phyloP scores from a whole-genome alignment of 2,329 filamentous ascomycete species.

The Aspergillus sergii region DNA sequence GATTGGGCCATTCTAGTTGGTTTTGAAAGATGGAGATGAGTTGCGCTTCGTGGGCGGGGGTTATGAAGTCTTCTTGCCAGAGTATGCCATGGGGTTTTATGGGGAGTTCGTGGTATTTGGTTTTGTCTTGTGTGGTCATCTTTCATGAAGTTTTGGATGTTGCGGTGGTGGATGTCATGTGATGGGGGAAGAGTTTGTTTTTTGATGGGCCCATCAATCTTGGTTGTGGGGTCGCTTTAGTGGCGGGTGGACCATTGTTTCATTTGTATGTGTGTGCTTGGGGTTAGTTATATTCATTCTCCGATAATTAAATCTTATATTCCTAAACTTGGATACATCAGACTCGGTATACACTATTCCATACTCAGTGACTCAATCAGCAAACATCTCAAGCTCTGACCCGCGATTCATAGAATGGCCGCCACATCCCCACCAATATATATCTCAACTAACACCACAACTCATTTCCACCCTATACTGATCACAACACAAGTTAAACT shows the following conservation, averaged over 20 bases:
- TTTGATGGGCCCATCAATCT: background rate
- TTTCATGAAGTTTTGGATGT: background rate
- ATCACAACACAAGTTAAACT: too few species aligned
- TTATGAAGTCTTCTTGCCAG: conserved; percentile 54
- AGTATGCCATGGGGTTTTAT: conserved; percentile 31
- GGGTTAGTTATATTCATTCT: too few species aligned
- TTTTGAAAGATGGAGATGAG: conserved; percentile 51
- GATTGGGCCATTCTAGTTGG: conserved; percentile 52
- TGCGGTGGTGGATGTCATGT: background rate
- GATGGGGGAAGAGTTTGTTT: background rate
- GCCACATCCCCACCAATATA: too few species aligned
- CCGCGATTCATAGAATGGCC: too few species aligned
- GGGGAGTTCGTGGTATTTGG: conserved; percentile 27
- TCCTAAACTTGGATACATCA: too few species aligned
- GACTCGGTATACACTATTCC: fast-evolving
- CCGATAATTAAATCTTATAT: too few species aligned
- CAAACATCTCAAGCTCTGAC: too few species aligned
- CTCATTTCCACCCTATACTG: too few species aligned
- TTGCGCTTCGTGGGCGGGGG: conserved; percentile 46
- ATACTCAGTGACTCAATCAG: too few species aligned
- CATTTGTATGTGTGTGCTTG: background rate
- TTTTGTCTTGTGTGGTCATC: background rate
- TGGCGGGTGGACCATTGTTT: too few species aligned
- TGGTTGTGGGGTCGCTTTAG: background rate
- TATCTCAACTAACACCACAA: too few species aligned